phyloP scores from a whole-genome alignment of 257 asterid species.

The Ocimum tenuiflorum region DNA sequence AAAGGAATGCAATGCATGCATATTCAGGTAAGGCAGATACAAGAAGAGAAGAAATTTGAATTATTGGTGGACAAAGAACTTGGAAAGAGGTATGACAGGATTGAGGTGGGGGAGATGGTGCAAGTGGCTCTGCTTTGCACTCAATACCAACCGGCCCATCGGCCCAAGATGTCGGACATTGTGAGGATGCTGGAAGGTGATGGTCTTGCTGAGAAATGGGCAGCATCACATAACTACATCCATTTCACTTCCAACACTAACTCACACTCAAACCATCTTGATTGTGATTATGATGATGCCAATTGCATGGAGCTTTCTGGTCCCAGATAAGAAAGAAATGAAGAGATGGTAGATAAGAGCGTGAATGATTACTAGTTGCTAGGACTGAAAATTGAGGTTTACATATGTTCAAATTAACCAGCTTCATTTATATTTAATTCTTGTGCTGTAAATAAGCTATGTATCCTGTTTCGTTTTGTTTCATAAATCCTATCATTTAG shows the following conservation, averaged over 20 bases:
- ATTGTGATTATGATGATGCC: slow-evolving; percentile 61
- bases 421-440: too few species aligned
- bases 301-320: slow-evolving; percentile 96
- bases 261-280: slow-evolving; percentile 20
- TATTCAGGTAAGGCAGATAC: slow-evolving; percentile 68
- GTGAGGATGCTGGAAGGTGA: slow-evolving; percentile 94
- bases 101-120: slow-evolving; percentile 85
- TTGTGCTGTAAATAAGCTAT: too few species aligned
- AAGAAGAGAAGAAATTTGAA: slow-evolving; percentile 62
- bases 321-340: slow-evolving; percentile 59
- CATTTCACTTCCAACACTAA: slow-evolving; percentile 23
- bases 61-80: slow-evolving; percentile 61
- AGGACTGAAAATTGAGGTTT: too few species aligned
- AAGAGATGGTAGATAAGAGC: too few species aligned
- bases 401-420: too few species aligned
- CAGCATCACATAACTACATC: slow-evolving; percentile 54
- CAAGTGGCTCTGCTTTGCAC: slow-evolving; percentile 91
- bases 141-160: slow-evolving; percentile 62
- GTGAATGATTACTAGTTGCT: too few species aligned
- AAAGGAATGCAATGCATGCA: background rate
- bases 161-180: slow-evolving; percentile 89
- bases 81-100: slow-evolving; percentile 53
- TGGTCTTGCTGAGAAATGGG: slow-evolving; percentile 93
- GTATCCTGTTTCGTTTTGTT: too few species aligned
- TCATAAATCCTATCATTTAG: too few species aligned